Conservation (phyloP, 768 basidiomycete genomes). For the Russula olivacea region DNA sequence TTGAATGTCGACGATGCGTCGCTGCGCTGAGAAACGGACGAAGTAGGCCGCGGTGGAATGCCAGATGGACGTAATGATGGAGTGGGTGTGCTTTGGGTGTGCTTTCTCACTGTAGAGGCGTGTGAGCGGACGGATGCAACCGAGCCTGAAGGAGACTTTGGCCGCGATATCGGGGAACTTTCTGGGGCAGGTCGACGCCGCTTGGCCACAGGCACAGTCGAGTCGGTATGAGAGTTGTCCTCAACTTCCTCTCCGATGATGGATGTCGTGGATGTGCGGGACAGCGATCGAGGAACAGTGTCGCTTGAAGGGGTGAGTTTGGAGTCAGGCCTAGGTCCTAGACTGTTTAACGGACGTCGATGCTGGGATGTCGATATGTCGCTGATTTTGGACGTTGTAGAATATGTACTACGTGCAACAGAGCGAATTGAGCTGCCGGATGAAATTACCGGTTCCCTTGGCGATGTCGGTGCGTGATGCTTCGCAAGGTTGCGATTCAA, state of each 20-base stretch:
- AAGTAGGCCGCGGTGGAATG: slow-evolving; percentile 25
- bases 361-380: slow-evolving; percentile 26
- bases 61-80: slow-evolving; percentile 23
- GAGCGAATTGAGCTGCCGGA: slow-evolving; percentile 43
- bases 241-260: slow-evolving; percentile 17
- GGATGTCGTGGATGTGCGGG: slow-evolving; percentile 20
- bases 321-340: slow-evolving; percentile 50
- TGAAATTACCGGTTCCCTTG: slow-evolving; percentile 31
- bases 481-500: slow-evolving; percentile 33
- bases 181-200: slow-evolving; percentile 17
- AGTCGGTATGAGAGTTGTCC: neutral
- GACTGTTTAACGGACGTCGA: slow-evolving; percentile 26
- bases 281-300: slow-evolving; percentile 20
- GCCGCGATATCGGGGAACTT: slow-evolving; percentile 16
- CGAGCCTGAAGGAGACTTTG: slow-evolving; percentile 32
- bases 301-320: slow-evolving; percentile 54
- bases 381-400: slow-evolving; percentile 32
- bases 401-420: slow-evolving; percentile 39
- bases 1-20: slow-evolving; percentile 41
- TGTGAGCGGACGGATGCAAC: slow-evolving; percentile 35
- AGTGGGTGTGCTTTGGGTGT: slow-evolving; percentile 22
- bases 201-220: slow-evolving; percentile 4
- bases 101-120: slow-evolving; percentile 37
- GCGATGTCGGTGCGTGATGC: slow-evolving; percentile 27
- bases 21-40: slow-evolving; percentile 31